These are phyloP conservation scores for Torulaspora globosa DNA, from an alignment of 1,139 yeast genomes.

Conservation along the genomic window DNA sequence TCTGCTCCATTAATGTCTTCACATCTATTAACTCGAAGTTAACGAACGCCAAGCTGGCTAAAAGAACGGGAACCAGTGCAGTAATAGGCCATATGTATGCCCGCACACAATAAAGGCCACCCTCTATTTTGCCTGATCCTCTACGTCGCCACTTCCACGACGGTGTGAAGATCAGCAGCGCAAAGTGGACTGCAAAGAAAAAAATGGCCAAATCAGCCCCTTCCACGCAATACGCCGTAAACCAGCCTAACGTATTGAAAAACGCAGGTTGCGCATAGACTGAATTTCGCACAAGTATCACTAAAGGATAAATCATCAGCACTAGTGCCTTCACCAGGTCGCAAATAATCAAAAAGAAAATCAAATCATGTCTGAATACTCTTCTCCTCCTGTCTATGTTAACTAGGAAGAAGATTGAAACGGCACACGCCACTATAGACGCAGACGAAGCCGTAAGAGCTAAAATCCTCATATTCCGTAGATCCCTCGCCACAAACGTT, in stretches of 20 bases:
- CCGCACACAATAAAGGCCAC: conserved; percentile 67
- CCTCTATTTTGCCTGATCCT: conserved; percentile 50
- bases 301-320: conserved; percentile 62
- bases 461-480: conserved; percentile 43
- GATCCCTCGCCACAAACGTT: conserved; percentile 23
- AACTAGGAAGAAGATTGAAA: conserved; percentile 51
- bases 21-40: conserved; percentile 30
- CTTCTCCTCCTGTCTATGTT: conserved; percentile 60
- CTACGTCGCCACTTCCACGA: conserved; percentile 46
- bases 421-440: conserved; percentile 53
- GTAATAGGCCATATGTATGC: conserved; percentile 57
- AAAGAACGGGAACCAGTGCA: conserved; percentile 56
- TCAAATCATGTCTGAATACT: conserved; percentile 69
- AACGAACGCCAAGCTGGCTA: conserved; percentile 74
- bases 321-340: conserved; percentile 74
- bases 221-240: conserved; percentile 77
- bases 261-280: conserved; percentile 53
- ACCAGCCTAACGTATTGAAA: conserved; percentile 76
- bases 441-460: conserved; percentile 57
- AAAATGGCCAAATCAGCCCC: conserved; percentile 86
- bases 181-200: conserved; percentile 80
- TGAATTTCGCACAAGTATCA: conserved; percentile 45
- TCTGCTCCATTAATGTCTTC: conserved; percentile 14
- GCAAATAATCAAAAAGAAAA: conserved; percentile 59
- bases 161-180: conserved; percentile 66